A percentile compares a stretch with the other conserved stretches of the same genome.
These are phyloP conservation scores for Chernovozyma sophiae-reginae DNA, from an alignment of 1,139 yeast genomes.

Conservation along the genomic window DNA sequence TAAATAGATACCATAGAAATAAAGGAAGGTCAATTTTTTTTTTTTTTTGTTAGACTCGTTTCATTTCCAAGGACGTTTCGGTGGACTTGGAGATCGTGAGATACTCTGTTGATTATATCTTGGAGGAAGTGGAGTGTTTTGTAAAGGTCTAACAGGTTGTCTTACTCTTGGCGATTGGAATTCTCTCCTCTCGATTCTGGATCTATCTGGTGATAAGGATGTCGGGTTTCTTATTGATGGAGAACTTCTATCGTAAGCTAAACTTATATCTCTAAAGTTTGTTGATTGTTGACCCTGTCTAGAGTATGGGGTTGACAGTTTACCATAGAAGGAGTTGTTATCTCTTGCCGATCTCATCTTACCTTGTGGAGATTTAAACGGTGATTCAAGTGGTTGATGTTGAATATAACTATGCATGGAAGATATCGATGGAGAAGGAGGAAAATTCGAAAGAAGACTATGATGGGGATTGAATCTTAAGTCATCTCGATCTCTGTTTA, in stretches of 20 bases:
- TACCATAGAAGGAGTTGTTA: conserved; percentile 1
- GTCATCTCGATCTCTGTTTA: background rate
- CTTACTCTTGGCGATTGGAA: conserved; percentile 5
- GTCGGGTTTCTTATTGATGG: conserved; percentile 2
- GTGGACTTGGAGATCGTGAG: conserved; percentile 7
- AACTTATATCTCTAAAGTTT: background rate
- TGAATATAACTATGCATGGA: conserved; percentile 1
- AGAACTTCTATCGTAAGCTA: conserved; percentile 4
- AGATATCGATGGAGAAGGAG: background rate
- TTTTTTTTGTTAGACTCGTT: no score
- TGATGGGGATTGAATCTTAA: background rate
- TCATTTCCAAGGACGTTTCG: conserved; percentile 5
- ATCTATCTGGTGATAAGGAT: conserved; percentile 3
- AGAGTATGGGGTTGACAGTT: background rate
- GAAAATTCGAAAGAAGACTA: background rate
- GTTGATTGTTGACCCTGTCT: background rate
- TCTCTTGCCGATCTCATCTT: background rate
- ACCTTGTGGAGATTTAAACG: conserved; percentile 7
- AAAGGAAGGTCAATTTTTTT: background rate
- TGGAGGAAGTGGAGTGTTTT: conserved; percentile 4
- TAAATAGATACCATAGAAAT: conserved; percentile 1
- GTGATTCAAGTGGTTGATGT: conserved; percentile 8
- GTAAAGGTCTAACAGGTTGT: conserved; percentile 2
- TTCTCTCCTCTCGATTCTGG: conserved; percentile 1
- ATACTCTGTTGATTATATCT: conserved; percentile 2